Evolutionary conservation across 352 stramenopile genomes (phyloP).

Genomic region (Phytophthora cajani): DNA sequence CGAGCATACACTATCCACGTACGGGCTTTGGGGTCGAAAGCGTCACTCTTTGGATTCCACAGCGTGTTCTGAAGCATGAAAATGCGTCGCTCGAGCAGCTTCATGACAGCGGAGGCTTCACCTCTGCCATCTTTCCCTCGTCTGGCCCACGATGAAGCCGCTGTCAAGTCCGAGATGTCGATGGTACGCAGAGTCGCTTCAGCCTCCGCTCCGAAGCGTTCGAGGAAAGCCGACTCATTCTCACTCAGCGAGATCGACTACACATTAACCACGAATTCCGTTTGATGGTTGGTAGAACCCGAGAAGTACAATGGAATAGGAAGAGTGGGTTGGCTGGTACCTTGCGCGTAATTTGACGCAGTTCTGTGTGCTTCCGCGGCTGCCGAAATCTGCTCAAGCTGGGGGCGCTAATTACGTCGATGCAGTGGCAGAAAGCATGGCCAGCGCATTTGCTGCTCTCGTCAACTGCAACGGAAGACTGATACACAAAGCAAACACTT

Average conservation of each 20-base stretch:
- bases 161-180: slow-evolving; percentile 14
- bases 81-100: slow-evolving; percentile 64
- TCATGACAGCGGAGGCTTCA: slow-evolving; percentile 19
- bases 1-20: slow-evolving; percentile 4
- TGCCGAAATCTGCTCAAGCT: slow-evolving; percentile 21
- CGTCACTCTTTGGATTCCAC: slow-evolving; percentile 72
- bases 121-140: slow-evolving; percentile 4
- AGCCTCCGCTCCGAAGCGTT: slow-evolving; percentile 58
- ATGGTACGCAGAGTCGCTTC: slow-evolving; percentile 44
- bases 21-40: slow-evolving; percentile 62
- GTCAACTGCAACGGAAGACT: slow-evolving; percentile 24
- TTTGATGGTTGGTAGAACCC: neutral
- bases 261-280: neutral
- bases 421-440: slow-evolving; percentile 58
- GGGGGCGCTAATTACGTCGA: slow-evolving; percentile 20
- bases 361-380: slow-evolving; percentile 34
- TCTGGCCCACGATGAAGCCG: slow-evolving; percentile 13
- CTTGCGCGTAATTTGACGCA: slow-evolving; percentile 69
- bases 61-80: slow-evolving; percentile 77
- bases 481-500: neutral
- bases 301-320: neutral
- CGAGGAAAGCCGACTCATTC: slow-evolving; percentile 63
- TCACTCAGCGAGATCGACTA: slow-evolving; percentile 69
- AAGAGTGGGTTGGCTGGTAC: slow-evolving; percentile 24
- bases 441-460: slow-evolving; percentile 46